These are phyloP conservation scores for Fusarium irregulare DNA, from an alignment of 2,329 filamentous ascomycete species.

Conservation along the genomic window DNA sequence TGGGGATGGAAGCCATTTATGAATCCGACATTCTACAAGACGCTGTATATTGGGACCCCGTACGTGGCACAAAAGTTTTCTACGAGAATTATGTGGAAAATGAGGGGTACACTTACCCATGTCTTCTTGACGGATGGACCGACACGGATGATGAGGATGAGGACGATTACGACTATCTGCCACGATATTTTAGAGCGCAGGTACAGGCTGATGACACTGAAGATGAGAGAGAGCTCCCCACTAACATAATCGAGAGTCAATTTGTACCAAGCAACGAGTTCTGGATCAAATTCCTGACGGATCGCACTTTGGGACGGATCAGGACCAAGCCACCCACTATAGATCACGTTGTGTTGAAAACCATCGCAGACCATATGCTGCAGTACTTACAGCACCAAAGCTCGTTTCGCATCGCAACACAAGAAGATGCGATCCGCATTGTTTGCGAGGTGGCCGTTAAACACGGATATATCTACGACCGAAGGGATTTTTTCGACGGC, in stretches of 20 bases:
- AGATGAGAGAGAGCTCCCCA: fast-evolving
- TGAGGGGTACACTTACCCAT: neutral
- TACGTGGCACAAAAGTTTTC: neutral
- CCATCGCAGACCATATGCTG: neutral
- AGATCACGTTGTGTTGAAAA: neutral
- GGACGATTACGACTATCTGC: neutral
- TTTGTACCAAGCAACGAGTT: neutral
- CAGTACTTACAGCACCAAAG: neutral
- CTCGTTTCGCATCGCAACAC: too few relatives aligned
- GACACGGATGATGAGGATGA: neutral
- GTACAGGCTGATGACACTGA: too few relatives aligned
- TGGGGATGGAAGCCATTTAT: neutral
- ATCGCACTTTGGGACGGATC: neutral
- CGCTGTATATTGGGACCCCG: slow-evolving; percentile 3
- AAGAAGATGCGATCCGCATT: neutral
- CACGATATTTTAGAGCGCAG: neutral
- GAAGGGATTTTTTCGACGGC: slow-evolving; percentile 1
- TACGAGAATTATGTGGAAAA: neutral
- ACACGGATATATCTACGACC: neutral
- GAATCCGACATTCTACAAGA: neutral
- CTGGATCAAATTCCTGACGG: neutral
- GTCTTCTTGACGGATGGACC: neutral
- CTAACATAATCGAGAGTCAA: fast-evolving
- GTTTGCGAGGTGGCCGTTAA: slow-evolving; percentile 2
- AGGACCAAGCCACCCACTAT: neutral